Base-by-base conservation (phyloP, 306 rosid species). In the Urtica urens region DNA sequence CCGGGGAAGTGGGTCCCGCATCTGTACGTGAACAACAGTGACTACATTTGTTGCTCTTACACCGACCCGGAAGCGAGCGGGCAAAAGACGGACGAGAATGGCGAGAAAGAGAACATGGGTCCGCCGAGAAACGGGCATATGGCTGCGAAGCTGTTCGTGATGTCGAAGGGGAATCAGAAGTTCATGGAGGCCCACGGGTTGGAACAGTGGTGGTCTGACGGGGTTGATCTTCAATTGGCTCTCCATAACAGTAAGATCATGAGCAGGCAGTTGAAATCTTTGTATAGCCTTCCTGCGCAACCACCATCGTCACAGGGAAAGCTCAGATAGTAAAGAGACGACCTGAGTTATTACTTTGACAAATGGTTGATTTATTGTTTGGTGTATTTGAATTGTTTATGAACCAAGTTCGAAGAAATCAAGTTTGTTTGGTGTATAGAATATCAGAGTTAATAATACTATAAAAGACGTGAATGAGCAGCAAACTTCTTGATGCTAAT, bases 131-230 rank as follows among this genome's bases (percentile, higher is more conserved):
- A 56, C 15, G 78, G 81, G 51, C 75, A 65, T 45, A 60, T 59
- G 14, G 79, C 77, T 23, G 95, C 99, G 1, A 90, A 79, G 66
- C 69, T 90, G 65, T 85, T 77, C 65, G 94, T 85, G 58, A 82
- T 69, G 60, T 77, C 99, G 0, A 90, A 85, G 60, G 95, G 88
- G 47, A 85, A 85, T 41, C 99, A 90, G 70, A 82, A 66, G 72
- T 92, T 92, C 76, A 51, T 79, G 15, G 93, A 85, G 65, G 99
- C 99, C 64, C 99, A 92, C 68, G 99, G 96, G 8, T 28, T 85
- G 47, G 93, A 80, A 60, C 96, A 92, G 53, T 92, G 99, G 99
- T 92, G 96, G 96, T 85, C 99, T 24, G 88, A 83, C 51, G 95
- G 82, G 59, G 66, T 80, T 59, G 85, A 85, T 48, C 92, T 81